These are phyloP conservation scores for Clonostachys chloroleuca DNA, from an alignment of 2,329 filamentous ascomycete genomes.

Conservation along the genomic window DNA sequence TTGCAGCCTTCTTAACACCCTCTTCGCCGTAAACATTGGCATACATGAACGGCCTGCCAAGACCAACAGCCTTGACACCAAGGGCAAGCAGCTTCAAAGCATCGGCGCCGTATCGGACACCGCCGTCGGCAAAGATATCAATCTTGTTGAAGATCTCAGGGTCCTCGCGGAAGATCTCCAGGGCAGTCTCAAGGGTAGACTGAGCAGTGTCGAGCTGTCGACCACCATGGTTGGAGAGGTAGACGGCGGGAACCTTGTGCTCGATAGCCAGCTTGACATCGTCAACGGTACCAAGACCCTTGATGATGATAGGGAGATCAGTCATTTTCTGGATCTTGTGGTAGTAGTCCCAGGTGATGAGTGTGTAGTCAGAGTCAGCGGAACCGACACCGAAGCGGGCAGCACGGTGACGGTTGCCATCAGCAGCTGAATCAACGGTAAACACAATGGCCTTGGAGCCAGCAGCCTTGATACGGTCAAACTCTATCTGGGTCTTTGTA, in stretches of 20 bases:
- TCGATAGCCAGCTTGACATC: constrained; percentile 29
- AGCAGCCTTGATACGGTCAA: constrained; percentile 21
- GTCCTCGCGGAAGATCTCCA: constrained; percentile 14
- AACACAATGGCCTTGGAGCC: constrained; percentile 29
- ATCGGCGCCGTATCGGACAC: constrained; percentile 31
- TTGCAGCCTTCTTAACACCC: constrained; percentile 37
- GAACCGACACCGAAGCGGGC: constrained; percentile 30
- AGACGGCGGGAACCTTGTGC: constrained; percentile 29
- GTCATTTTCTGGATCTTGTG: constrained; percentile 25
- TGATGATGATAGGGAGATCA: constrained; percentile 29
- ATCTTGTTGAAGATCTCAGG: constrained; percentile 21
- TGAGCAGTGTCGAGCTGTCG: constrained; percentile 30
- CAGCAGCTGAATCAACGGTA: constrained; percentile 31
- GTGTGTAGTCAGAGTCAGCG: constrained; percentile 17
- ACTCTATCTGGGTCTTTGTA: constrained; percentile 20
- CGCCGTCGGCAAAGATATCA: constrained; percentile 35
- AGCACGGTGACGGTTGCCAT: constrained; percentile 33
- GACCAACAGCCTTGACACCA: constrained; percentile 34
- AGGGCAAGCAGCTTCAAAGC: constrained; percentile 32
- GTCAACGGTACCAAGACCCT: constrained; percentile 29
- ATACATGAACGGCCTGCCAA: constrained; percentile 48
- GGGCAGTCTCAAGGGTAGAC: background rate
- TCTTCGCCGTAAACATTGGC: constrained; percentile 44
- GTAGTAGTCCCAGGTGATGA: constrained; percentile 25
- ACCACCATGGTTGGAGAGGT: constrained; percentile 36